Evolutionary conservation across 2,329 filamentous ascomycete species (phyloP).

Genomic region (Diatrype stigma): DNA sequence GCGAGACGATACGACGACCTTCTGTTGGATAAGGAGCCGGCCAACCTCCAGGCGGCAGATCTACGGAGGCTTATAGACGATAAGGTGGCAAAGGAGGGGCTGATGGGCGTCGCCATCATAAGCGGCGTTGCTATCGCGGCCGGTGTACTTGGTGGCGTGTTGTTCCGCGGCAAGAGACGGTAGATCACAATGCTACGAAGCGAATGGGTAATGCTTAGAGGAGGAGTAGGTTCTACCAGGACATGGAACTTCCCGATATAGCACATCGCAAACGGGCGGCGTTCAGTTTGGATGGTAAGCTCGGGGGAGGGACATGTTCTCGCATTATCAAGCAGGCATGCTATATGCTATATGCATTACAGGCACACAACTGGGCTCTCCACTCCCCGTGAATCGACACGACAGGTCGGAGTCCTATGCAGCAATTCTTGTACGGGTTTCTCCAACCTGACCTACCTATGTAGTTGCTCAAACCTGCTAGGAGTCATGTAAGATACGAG

Average conservation of each 20-base stretch:
- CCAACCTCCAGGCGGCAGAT: constrained; percentile 85
- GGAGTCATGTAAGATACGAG: too few species aligned
- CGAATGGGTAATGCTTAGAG: background rate
- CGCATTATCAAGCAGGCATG: background rate
- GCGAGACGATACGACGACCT: constrained; percentile 92
- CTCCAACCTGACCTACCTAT: too few species aligned
- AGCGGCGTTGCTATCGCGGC: constrained; percentile 89
- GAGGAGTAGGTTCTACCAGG: background rate
- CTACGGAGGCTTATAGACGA: constrained; percentile 87
- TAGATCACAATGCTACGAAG: constrained; percentile 4
- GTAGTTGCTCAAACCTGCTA: too few species aligned
- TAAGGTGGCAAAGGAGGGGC: constrained; percentile 88
- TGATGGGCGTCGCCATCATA: constrained; percentile 92
- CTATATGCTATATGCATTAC: background rate
- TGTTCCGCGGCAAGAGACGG: constrained; percentile 54
- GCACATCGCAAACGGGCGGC: background rate
- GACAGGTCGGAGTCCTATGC: too few species aligned
- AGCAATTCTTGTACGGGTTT: too few species aligned
- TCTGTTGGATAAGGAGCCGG: constrained; percentile 83
- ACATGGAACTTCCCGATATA: background rate
- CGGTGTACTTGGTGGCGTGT: constrained; percentile 83
- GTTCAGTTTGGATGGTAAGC: background rate
- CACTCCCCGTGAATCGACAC: background rate
- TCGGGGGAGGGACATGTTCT: background rate
- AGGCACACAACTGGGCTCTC: background rate